phyloP scores from a whole-genome alignment of 2,329 filamentous ascomycete genomes.

The Fusarium graminum region DNA sequence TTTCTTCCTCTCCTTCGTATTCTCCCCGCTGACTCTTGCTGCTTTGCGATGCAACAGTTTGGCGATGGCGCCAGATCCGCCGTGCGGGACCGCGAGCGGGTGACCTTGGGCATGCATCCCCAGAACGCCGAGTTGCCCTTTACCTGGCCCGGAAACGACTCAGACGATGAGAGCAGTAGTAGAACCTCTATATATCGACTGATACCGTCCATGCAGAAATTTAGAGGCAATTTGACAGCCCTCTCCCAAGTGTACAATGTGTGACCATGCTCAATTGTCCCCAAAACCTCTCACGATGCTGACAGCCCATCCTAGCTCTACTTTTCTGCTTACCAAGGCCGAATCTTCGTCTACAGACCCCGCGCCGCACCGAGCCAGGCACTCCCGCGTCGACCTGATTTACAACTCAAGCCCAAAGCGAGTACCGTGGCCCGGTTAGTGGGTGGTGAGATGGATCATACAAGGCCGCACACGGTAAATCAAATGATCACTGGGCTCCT shows the following conservation, averaged over 20 bases:
- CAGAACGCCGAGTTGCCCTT: conserved; percentile 47
- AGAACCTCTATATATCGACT: conserved; percentile 48
- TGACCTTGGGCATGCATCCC: conserved; percentile 42
- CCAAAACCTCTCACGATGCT: conserved; percentile 20
- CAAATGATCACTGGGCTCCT: conserved; percentile 76
- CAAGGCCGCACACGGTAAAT: conserved; percentile 73
- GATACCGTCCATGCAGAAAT: conserved; percentile 55
- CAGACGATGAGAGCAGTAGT: conserved; percentile 42
- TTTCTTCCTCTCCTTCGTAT: not conserved
- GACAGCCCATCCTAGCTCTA: conserved; percentile 62
- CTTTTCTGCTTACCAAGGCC: conserved; percentile 69
- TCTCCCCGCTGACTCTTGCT: conserved; percentile 20
- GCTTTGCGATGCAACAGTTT: conserved; percentile 51
- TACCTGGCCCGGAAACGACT: conserved; percentile 49
- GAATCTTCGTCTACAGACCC: conserved; percentile 69
- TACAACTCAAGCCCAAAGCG: conserved; percentile 62
- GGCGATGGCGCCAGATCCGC: conserved; percentile 52
- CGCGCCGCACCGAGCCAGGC: conserved; percentile 61
- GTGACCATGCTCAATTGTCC: conserved; percentile 22
- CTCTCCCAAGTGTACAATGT: conserved; percentile 71
- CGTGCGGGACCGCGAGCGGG: conserved; percentile 55
- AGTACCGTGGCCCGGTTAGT: conserved; percentile 58
- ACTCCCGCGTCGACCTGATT: conserved; percentile 62
- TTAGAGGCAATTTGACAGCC: conserved; percentile 68
- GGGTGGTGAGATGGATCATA: conserved; percentile 66